Percentiles rank a stretch among this genome's conserved stretches.
Evolutionary conservation across 768 basidiomycete genomes (phyloP).

Genomic region (Russula virescens): DNA sequence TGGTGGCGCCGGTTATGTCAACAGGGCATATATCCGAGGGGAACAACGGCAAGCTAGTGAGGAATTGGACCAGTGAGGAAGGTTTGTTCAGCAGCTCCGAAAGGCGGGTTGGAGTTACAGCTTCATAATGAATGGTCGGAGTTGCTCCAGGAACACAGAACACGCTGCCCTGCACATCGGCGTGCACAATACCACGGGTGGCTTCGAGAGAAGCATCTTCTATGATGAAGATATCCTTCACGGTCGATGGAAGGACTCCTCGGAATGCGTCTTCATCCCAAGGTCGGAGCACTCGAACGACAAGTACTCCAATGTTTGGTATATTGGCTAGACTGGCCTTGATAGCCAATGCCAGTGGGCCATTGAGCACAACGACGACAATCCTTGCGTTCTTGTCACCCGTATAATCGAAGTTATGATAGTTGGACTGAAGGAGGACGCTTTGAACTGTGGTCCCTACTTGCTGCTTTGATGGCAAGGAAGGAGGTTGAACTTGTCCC

Average conservation of each 20-base stretch:
- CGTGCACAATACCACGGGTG: slow-evolving; percentile 59
- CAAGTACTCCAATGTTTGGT: slow-evolving; percentile 56
- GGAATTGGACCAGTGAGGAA: slow-evolving; percentile 41
- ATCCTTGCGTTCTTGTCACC: slow-evolving; percentile 60
- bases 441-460: slow-evolving; percentile 38
- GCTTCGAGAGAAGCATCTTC: slow-evolving; percentile 67
- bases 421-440: slow-evolving; percentile 52
- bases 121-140: slow-evolving; percentile 47
- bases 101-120: slow-evolving; percentile 51
- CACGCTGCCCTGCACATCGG: slow-evolving; percentile 63
- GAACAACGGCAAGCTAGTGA: slow-evolving; percentile 25
- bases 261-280: slow-evolving; percentile 70
- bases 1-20: slow-evolving; percentile 35
- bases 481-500: slow-evolving; percentile 45
- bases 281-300: slow-evolving; percentile 76
- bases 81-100: slow-evolving; percentile 45
- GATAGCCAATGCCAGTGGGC: slow-evolving; percentile 63
- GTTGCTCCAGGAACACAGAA: slow-evolving; percentile 36
- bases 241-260: slow-evolving; percentile 52
- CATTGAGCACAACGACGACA: slow-evolving; percentile 68
- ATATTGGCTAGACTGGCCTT: slow-evolving; percentile 43
- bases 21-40: slow-evolving; percentile 26
- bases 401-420: slow-evolving; percentile 69
- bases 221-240: slow-evolving; percentile 58
- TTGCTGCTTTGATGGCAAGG: slow-evolving; percentile 33